phyloP scores from a whole-genome alignment of 225 moss, liverwort and hornwort genomes.

The Marchantia polymorpha region DNA sequence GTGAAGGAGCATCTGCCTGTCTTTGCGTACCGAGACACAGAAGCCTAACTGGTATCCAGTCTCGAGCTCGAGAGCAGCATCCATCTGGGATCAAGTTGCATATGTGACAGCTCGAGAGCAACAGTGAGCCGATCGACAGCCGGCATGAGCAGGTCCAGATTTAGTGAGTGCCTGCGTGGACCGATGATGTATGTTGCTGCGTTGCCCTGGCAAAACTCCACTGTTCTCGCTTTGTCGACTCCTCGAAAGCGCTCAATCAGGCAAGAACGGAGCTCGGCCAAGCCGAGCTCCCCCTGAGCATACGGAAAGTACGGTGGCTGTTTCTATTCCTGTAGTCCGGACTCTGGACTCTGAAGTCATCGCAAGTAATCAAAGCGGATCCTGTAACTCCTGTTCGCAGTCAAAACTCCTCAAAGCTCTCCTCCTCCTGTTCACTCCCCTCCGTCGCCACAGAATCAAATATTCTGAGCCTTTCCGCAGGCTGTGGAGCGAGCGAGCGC shows the following conservation, averaged over 20 bases:
- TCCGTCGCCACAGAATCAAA: background rate
- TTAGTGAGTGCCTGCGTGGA: background rate
- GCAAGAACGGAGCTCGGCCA: background rate
- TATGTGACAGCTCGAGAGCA: background rate
- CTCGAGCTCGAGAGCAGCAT: too few relatives aligned
- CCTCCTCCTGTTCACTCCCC: background rate
- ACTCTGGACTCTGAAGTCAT: background rate
- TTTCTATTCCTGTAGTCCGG: background rate
- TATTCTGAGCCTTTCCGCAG: background rate
- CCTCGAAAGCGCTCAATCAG: background rate
- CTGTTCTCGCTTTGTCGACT: background rate
- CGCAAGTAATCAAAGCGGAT: background rate
- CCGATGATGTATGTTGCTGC: background rate
- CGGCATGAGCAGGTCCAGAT: background rate
- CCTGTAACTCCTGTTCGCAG: background rate
- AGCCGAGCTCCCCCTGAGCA: background rate
- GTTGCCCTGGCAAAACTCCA: background rate
- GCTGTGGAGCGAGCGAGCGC: background rate
- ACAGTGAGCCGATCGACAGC: background rate
- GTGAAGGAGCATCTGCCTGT: too few relatives aligned
- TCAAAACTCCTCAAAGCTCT: background rate
- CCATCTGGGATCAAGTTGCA: background rate
- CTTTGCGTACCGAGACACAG: too few relatives aligned
- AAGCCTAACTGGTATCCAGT: too few relatives aligned
- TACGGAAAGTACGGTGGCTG: background rate